phyloP scores from a whole-genome alignment of 2,329 filamentous ascomycete species.

The Colletotrichum sp. region DNA sequence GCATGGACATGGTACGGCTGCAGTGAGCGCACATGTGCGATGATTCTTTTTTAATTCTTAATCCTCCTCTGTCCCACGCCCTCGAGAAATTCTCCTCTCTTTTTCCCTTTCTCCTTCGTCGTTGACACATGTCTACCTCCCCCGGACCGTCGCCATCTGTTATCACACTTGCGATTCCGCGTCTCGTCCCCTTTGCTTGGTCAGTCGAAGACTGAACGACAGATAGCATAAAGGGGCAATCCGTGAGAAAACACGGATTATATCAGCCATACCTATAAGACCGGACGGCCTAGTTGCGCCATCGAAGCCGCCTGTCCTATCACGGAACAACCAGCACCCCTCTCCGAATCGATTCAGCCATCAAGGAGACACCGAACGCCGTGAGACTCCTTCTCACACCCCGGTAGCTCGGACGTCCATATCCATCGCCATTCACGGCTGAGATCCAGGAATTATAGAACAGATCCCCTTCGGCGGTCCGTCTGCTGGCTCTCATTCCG shows the following conservation, averaged over 20 bases:
- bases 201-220: not conserved
- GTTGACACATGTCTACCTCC: slow-evolving; percentile 13
- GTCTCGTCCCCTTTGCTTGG: not conserved
- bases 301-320: slow-evolving; percentile 1
- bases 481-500: not conserved
- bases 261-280: slow-evolving; percentile 12
- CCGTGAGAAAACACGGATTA: not conserved
- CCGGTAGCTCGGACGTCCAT: slow-evolving; percentile 1
- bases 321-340: not conserved
- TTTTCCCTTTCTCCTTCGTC: not conserved
- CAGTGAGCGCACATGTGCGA: slow-evolving; percentile 18
- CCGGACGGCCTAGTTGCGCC: slow-evolving; percentile 7
- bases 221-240: not conserved
- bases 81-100: not conserved
- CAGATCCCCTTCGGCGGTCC: not conserved
- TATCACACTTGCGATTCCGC: not conserved
- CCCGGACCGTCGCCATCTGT: not conserved
- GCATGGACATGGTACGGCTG: slow-evolving; percentile 14
- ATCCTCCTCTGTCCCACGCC: slow-evolving; percentile 12
- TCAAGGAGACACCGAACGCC: not conserved
- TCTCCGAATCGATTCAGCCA: not conserved
- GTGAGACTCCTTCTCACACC: not conserved
- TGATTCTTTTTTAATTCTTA: slow-evolving; percentile 16
- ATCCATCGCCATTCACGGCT: not conserved
- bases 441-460: not conserved